Percentiles rank a stretch among this genome's conserved stretches.
These are phyloP conservation scores for Oryza glaberrima DNA, from an alignment of 176 grass and related monocot genomes.

Conservation along the genomic window DNA sequence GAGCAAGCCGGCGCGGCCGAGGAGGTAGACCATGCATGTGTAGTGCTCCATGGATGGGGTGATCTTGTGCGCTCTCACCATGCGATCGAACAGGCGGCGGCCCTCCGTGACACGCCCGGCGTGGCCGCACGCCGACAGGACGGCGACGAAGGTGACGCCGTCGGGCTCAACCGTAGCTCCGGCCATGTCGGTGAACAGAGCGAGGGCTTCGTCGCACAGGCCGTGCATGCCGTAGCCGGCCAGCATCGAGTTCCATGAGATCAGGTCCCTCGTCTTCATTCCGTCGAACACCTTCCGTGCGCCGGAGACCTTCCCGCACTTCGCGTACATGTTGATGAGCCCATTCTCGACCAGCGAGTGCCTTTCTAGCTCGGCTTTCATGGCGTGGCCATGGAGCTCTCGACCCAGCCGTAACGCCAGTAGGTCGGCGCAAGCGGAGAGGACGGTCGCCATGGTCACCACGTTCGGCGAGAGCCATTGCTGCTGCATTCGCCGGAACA, in stretches of 20 bases:
- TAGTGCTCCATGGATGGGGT: constrained; percentile 64
- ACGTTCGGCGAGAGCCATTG: constrained; percentile 40
- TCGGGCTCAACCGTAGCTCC: constrained; percentile 35
- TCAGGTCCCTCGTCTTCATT: constrained; percentile 56
- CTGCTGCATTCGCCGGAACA: constrained; percentile 57
- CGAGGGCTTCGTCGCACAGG: constrained; percentile 54
- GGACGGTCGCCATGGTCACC: constrained; percentile 48
- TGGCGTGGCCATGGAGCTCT: constrained; percentile 55
- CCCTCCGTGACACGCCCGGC: constrained; percentile 49
- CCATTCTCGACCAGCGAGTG: constrained; percentile 48
- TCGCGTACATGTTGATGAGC: constrained; percentile 57
- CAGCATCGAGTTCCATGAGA: constrained; percentile 74
- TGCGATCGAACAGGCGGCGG: constrained; percentile 52
- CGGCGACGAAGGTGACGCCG: constrained; percentile 48
- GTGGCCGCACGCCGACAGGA: constrained; percentile 59
- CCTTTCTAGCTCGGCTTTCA: constrained; percentile 27
- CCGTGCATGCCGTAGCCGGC: constrained; percentile 57
- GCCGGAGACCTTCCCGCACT: constrained; percentile 41
- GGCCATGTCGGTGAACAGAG: constrained; percentile 40
- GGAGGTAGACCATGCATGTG: constrained; percentile 70
- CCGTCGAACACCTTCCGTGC: constrained; percentile 41
- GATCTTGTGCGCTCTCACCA: constrained; percentile 45
- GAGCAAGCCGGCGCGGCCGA: constrained; percentile 61
- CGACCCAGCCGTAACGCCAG: constrained; percentile 47
- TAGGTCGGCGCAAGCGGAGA: constrained; percentile 54